Evolutionary conservation across 2,329 filamentous ascomycete genomes (phyloP).

Genomic region (Verticillium tricorpus): DNA sequence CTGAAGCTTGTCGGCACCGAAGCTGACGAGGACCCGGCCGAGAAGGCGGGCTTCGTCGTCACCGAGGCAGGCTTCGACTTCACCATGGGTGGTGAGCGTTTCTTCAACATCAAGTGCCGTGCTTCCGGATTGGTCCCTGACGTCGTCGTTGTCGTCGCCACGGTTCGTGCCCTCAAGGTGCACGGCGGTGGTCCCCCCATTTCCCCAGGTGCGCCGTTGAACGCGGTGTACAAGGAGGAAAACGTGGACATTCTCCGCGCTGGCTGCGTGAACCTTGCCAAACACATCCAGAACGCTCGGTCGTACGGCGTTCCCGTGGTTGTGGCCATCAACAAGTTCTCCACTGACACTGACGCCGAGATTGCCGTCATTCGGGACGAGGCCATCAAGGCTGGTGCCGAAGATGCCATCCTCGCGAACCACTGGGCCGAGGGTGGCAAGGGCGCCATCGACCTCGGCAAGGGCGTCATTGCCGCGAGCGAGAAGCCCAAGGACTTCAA

Average conservation of each 20-base stretch:
- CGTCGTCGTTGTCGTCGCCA: conserved; percentile 91
- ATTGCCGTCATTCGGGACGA: conserved; percentile 86
- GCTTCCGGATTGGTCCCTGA: conserved; percentile 90
- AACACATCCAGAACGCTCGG: conserved; percentile 89
- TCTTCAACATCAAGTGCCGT: conserved; percentile 99
- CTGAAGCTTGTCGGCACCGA: conserved; percentile 95
- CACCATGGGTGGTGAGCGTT: conserved; percentile 98
- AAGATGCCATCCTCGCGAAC: conserved; percentile 89
- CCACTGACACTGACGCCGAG: conserved; percentile 90
- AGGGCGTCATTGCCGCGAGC: conserved; percentile 77
- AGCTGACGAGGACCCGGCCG: conserved; percentile 75
- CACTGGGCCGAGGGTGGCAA: conserved; percentile 96
- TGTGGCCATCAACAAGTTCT: conserved; percentile 95
- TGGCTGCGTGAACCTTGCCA: conserved; percentile 90
- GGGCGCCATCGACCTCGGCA: conserved; percentile 83
- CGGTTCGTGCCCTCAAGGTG: conserved; percentile 91
- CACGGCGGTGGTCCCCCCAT: conserved; percentile 96
- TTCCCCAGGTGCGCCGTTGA: conserved; percentile 76
- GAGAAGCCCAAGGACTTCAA: conserved; percentile 84
- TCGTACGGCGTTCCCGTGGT: conserved; percentile 89
- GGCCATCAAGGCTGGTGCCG: conserved; percentile 83
- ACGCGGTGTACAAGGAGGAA: conserved; percentile 86
- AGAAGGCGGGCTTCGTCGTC: conserved; percentile 87
- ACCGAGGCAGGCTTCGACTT: conserved; percentile 99
- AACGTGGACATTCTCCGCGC: conserved; percentile 86